Evolutionary conservation across 2,329 filamentous ascomycete species (phyloP).

Genomic region (Exserohilum turcica): DNA sequence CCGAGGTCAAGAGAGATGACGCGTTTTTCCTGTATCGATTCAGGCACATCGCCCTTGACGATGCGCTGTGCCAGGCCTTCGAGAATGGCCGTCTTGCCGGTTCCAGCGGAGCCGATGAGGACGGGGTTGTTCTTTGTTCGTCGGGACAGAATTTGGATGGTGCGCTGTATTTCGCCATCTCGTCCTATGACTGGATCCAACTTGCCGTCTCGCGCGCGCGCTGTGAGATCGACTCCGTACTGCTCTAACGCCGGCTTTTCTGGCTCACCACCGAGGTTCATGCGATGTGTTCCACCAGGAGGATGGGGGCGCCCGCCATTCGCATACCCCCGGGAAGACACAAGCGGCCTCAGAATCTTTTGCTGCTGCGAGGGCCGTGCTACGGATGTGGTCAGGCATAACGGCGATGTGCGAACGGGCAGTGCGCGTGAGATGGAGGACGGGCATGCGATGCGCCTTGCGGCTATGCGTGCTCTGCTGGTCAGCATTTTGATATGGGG

Average conservation of each 20-base stretch:
- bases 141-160: conserved; percentile 89
- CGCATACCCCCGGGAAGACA: conserved; percentile 61
- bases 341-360: conserved; percentile 43
- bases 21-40: conserved; percentile 92
- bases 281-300: conserved; percentile 89
- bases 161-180: conserved; percentile 88
- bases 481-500: conserved; percentile 41
- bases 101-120: conserved; percentile 87
- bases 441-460: conserved; percentile 39
- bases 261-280: conserved; percentile 78
- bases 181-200: conserved; percentile 95
- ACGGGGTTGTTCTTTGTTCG: conserved; percentile 97
- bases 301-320: conserved; percentile 72
- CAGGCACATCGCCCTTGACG: conserved; percentile 88
- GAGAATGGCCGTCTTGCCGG: conserved; percentile 90
- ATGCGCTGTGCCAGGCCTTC: conserved; percentile 91
- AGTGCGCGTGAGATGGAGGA: conserved; percentile 20
- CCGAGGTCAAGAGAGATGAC: conserved; percentile 89
- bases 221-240: conserved; percentile 89
- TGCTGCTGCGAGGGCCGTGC: conserved; percentile 7
- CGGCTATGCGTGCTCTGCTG: conserved; percentile 41
- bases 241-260: conserved; percentile 89
- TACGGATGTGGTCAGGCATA: conserved; percentile 31
- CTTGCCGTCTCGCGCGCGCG: conserved; percentile 82
- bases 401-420: conserved; percentile 23